Base-by-base conservation (phyloP, 805 yeast genomes). In the Cyberlindnera nakhonratchasimensis region DNA sequence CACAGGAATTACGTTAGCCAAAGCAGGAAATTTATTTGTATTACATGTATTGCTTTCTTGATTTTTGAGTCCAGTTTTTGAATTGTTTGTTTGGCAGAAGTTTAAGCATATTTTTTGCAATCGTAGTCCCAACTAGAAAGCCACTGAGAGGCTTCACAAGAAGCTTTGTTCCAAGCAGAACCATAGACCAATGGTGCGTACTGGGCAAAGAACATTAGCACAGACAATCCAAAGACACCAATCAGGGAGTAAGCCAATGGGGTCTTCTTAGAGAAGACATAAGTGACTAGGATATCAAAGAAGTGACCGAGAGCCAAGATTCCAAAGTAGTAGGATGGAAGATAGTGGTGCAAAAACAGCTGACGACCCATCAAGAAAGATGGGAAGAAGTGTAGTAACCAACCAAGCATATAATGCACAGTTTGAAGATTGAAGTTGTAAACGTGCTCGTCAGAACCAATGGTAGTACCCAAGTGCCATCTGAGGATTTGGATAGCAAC, bases 291-390 rank as follows among this genome's bases (percentile, higher is more conserved):
- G 41, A 79, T 63, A 50, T 82, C 86, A 36, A 80, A 65, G 41
- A 74, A 67, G 48, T 84, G 90, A n/a, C 85, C 86, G 39, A 87
- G 67, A 3, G 83, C 86, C 50, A 87, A 70, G 40, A 86, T 71
- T 35, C 88, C 93, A 65, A 93, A 93, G 68, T 88, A 93, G 40
- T 87, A 75, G 2, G 98, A 87, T 43, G 96, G 97, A 52, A 93
- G 67, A 64, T 91, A 91, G 65, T 90, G 98, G 64, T 90, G 98
- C 61, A 90, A 70, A 70, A 91, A 90, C 65, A 90, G 66, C 67
- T 90, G 97, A 67, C 98, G 80, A 19, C 81, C 89, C 98, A 90
- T 90, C 45, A 90, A 68, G 65, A 77, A 82, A 40, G 86, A 85
- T 52, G 95, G 95, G 41, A 72, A 59, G 59, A 76, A 82, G 63